Evolutionary conservation across 129 eudicot genomes (phyloP), one percentile per base, ranked within the genome.

Genomic region (Gnaphalium uliginosum): DNA sequence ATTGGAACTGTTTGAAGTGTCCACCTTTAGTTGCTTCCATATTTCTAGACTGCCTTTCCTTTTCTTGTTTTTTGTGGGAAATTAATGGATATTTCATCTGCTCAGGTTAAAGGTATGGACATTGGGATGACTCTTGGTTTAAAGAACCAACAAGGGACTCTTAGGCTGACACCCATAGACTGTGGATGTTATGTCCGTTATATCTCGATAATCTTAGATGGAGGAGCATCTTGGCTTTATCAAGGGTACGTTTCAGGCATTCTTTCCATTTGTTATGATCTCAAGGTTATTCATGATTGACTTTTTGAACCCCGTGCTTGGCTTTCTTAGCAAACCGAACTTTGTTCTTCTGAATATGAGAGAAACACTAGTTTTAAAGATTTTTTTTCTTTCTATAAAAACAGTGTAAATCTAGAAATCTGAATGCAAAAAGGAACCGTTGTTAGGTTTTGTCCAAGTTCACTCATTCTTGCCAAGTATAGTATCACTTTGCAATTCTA

Each of bases 141-240:
- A 83, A 65, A 77, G 75, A 89, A 83, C 78, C 80, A 87, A 41
- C 81, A 82, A 74, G 99, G 99, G 41, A 79, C 81, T 74, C 96
- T 94, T 18, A 66, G 85, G 67, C 66, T 95, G 67, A 82, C 92
- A 17, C 83, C 89, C 68, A 51, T 82, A 77, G 92, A 95, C 1
- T 91, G 93, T 60, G 96, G 93, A 66, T 91, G 99, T 71, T 83
- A 82, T 59, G 97, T 95, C 23, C 65, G 65, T 59, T 83, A 84
- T 77, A 63, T 94, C 39, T 83, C 86, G 66, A 89, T 94, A n/a
- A 64, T 87, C 41, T 77, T 94, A 80, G 81, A 94, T 19, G 99
- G 99, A 27, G 99, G 99, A 69, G 97, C 94, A 75, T 91, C 99
- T 57, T 94, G 97, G 99, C 87, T 94, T 32, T 94, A 94, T 86